These are phyloP conservation scores for Moelleriella libera DNA, from an alignment of 2,329 filamentous ascomycete genomes.

Conservation along the genomic window DNA sequence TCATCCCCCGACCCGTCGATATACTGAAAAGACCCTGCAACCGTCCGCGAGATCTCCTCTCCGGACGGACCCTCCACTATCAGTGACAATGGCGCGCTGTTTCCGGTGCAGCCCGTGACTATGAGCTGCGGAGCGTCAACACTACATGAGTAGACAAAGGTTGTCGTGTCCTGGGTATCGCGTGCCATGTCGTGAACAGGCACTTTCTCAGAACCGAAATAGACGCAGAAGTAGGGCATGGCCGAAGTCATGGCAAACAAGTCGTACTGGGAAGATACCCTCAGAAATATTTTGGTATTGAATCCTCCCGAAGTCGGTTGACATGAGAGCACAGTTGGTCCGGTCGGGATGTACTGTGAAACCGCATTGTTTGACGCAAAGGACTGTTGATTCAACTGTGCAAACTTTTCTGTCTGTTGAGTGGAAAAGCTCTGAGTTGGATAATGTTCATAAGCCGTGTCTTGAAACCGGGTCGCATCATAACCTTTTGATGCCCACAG, in stretches of 20 bases:
- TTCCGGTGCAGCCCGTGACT: conserved; percentile 32
- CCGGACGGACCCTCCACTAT: conserved; percentile 36
- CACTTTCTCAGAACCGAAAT: conserved; percentile 68
- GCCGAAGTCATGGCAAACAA: conserved; percentile 43
- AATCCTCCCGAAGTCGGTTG: conserved; percentile 53
- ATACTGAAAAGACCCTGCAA: conserved; percentile 32
- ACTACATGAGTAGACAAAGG: conserved; percentile 58
- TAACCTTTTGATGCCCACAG: conserved; percentile 27
- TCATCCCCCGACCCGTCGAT: conserved; percentile 34
- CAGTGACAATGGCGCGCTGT: conserved; percentile 41
- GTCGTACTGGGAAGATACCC: conserved; percentile 64
- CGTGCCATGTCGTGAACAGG: conserved; percentile 45
- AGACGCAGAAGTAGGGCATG: conserved; percentile 45
- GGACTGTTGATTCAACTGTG: conserved; percentile 38
- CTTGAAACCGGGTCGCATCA: conserved; percentile 46
- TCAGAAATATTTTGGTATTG: conserved; percentile 59
- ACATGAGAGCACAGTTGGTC: conserved; percentile 51
- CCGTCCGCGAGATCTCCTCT: conserved; percentile 36
- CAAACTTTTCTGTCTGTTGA: conserved; percentile 34
- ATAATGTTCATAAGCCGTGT: conserved; percentile 39
- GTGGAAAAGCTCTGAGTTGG: conserved; percentile 29
- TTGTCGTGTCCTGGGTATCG: conserved; percentile 38
- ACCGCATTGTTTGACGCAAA: conserved; percentile 49
- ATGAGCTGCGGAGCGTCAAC: conserved; percentile 53
- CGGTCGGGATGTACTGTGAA: conserved; percentile 50